Base-by-base conservation (phyloP, 2,329 filamentous ascomycete species). In the Trichophyton benhamiae region DNA sequence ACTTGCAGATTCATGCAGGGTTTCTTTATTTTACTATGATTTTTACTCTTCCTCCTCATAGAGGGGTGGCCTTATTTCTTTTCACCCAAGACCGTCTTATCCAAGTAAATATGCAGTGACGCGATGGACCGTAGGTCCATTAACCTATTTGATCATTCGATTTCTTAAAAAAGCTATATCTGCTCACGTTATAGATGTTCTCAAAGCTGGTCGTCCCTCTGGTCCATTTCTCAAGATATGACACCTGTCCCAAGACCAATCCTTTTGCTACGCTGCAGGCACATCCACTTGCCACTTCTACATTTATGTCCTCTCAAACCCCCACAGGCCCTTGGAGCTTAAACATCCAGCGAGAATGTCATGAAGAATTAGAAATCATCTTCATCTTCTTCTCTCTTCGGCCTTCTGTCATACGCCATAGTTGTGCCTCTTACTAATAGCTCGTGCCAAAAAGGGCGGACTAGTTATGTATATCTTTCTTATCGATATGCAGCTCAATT, bases 1-100 rank as follows among this genome's bases (percentile, higher is more conserved):
- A 53, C 49, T 53, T 53, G 49, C 49, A 53, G 49, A 30, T 53
- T 53, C 9, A 53, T 53, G 49, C 49, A 53, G 49, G 49, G 49
- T 53, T 30, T 53, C 27, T 15, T 33, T n/a, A 52, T 52, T 27
- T 52, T 52, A 13, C 13, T 22, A 13, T 30, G 11, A n/a, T 30
- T 53, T 33, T 13, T n/a, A 13, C 27, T 44, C 41, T 15, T 17
- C n/a, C n/a, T 44, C n/a, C 8, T 44, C 41, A 4, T 20, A 7
- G 41, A 17, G 49, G 49, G 13, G 22, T 20, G 11, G 33, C 22
- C 22, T 53, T 53, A 30, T 17, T 30, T 53, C 30, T 53, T 53
- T 8, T 13, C 17, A 6, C 13, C 20, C 3, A 9, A 30, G 25
- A 7, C n/a, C 22, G 25, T 22, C 17, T n/a, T 33, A 30, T 53